These are phyloP conservation scores for Boletus pseudopeckii DNA, from an alignment of 768 basidiomycete genomes.

Conservation along the genomic window DNA sequence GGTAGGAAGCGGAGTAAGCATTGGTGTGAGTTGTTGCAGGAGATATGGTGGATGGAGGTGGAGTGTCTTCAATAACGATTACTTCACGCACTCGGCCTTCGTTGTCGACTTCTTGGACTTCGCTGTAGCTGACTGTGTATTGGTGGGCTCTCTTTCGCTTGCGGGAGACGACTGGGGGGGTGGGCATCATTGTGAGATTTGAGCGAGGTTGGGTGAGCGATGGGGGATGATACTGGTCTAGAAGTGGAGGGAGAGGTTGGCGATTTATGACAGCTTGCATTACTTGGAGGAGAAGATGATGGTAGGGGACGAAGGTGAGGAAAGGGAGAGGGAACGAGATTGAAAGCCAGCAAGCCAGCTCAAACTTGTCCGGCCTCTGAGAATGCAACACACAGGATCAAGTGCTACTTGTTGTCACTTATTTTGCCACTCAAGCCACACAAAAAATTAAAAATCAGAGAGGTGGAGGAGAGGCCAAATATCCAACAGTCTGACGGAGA, in stretches of 20 bases:
- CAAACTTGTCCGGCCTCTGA: conserved; percentile 29
- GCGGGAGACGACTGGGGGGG: conserved; percentile 68
- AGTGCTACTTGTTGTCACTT: conserved; percentile 28
- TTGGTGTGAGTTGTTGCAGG: conserved; percentile 69
- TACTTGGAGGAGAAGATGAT: conserved; percentile 55
- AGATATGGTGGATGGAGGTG: conserved; percentile 71
- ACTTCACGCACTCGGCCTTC: conserved; percentile 77
- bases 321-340: conserved; percentile 25
- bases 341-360: conserved; percentile 38
- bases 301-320: conserved; percentile 17
- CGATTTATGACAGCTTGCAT: conserved; percentile 74
- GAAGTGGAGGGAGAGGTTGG: conserved; percentile 55
- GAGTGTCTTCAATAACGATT: conserved; percentile 92
- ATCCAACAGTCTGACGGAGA: not conserved
- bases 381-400: conserved; percentile 34
- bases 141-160: conserved; percentile 82
- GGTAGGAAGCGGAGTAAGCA: conserved; percentile 75
- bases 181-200: conserved; percentile 63
- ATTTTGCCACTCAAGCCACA: conserved; percentile 17
- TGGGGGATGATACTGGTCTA: conserved; percentile 65
- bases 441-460: not conserved
- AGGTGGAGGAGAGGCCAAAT: not conserved
- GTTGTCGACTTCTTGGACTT: conserved; percentile 82
- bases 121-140: conserved; percentile 81
- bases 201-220: conserved; percentile 42